A percentile compares a stretch with the other conserved stretches of the same genome.
phyloP scores from a whole-genome alignment of 768 basidiomycete genomes.

The Gyrodon lividus region DNA sequence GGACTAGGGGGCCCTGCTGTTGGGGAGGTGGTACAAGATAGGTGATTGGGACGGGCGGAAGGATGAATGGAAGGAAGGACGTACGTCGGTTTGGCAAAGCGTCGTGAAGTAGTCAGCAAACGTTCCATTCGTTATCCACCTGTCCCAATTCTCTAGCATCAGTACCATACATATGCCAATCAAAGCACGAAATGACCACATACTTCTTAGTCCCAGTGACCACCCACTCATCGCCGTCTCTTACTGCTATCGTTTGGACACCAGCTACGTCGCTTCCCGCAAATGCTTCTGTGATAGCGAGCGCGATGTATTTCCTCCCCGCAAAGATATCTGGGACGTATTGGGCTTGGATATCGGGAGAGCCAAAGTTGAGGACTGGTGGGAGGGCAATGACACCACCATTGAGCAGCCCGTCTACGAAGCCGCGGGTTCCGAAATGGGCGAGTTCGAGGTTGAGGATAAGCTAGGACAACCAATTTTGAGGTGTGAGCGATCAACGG shows the following conservation, averaged over 20 bases:
- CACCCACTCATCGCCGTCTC: slow-evolving; percentile 84
- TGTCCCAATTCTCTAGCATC: slow-evolving; percentile 28
- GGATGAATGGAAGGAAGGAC: slow-evolving; percentile 5
- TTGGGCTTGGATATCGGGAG: slow-evolving; percentile 64
- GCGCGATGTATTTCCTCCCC: slow-evolving; percentile 81
- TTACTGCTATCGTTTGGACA: slow-evolving; percentile 79
- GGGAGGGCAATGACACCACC: slow-evolving; percentile 87
- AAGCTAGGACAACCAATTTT: slow-evolving; percentile 40
- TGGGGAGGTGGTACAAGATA: slow-evolving; percentile 4
- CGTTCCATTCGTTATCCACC: slow-evolving; percentile 89
- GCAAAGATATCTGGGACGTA: slow-evolving; percentile 72
- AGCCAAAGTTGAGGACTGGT: slow-evolving; percentile 85
- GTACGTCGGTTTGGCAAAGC: slow-evolving; percentile 67
- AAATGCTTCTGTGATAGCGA: slow-evolving; percentile 94
- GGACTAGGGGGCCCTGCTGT: slow-evolving; percentile 71
- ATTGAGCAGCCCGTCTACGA: slow-evolving; percentile 82
- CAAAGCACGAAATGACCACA: slow-evolving; percentile 10
- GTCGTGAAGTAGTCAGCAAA: slow-evolving; percentile 87
- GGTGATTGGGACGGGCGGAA: not conserved
- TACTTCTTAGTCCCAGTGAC: slow-evolving; percentile 94
- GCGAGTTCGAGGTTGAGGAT: slow-evolving; percentile 82
- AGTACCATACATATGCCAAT: not conserved
- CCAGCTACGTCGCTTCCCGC: slow-evolving; percentile 87
- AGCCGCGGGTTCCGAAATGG: slow-evolving; percentile 81
- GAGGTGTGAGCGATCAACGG: not conserved